A percentile compares a stretch with the other conserved stretches of the same genome.
These are phyloP conservation scores for Micractinium conductrix DNA, from an alignment of 139 green algal genomes.

Conservation along the genomic window DNA sequence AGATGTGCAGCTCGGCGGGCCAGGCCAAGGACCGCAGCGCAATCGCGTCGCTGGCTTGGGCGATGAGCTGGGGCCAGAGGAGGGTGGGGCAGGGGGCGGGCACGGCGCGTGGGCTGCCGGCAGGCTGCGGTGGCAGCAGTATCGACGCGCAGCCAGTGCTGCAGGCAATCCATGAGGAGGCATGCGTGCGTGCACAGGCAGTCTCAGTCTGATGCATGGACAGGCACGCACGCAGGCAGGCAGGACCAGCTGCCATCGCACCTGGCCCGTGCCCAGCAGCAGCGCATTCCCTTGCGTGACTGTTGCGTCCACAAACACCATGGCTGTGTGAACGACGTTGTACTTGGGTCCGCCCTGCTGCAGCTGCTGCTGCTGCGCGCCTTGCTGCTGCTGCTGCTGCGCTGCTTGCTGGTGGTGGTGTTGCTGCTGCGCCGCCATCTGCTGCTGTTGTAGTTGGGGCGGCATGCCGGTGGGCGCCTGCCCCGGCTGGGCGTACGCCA, in stretches of 20 bases:
- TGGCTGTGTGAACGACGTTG: background rate
- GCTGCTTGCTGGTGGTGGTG: background rate
- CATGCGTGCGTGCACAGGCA: background rate
- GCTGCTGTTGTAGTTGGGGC: background rate
- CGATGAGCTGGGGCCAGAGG: background rate
- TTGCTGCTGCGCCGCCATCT: background rate
- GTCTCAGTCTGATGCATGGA: no score
- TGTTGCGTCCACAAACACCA: conserved; percentile 4
- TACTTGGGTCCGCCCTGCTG: background rate
- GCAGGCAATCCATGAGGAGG: background rate
- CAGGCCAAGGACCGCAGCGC: background rate
- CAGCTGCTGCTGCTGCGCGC: background rate
- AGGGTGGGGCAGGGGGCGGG: background rate
- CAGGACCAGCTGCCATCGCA: background rate
- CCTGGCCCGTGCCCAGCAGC: conserved; percentile 11
- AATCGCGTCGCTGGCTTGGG: background rate
- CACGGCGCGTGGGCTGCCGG: background rate
- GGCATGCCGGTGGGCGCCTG: background rate
- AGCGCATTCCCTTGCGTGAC: background rate
- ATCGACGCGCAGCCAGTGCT: background rate
- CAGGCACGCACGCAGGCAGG: no score
- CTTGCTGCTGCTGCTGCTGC: background rate
- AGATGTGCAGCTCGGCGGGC: conserved; percentile 19
- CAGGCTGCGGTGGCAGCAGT: background rate
- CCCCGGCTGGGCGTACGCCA: background rate